Evolutionary conservation across 164 flowering plant genomes (phyloP).

Genomic region (Piper longum): DNA sequence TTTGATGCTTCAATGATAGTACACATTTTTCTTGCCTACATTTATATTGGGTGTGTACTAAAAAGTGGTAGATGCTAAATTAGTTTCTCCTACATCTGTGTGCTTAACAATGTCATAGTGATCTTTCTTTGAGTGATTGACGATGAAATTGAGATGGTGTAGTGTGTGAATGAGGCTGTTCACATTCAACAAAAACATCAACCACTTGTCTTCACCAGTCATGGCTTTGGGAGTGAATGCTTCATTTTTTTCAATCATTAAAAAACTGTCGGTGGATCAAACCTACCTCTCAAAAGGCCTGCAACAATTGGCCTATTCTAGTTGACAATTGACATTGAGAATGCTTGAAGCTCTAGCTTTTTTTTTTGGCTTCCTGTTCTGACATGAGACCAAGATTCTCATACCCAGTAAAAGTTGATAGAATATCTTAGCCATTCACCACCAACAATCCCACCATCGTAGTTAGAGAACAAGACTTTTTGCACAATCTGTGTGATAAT

Average conservation of each 20-base stretch:
- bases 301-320: neutral
- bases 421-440: neutral
- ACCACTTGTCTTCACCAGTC: neutral
- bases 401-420: neutral
- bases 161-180: too few species aligned
- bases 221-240: neutral
- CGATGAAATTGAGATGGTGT: too few species aligned
- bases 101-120: too few species aligned
- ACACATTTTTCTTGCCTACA: too few species aligned
- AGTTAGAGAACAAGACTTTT: neutral
- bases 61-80: too few species aligned
- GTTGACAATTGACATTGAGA: slow-evolving; percentile 2
- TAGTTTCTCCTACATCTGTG: too few species aligned
- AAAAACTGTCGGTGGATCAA: neutral
- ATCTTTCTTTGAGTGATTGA: too few species aligned
- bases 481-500: neutral
- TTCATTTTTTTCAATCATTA: neutral
- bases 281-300: slow-evolving; percentile 3
- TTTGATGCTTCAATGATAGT: too few species aligned
- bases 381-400: slow-evolving; percentile 2
- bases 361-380: neutral
- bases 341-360: neutral
- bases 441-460: slow-evolving; percentile 1
- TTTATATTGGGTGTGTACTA: too few species aligned
- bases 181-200: too few species aligned